A percentile compares a stretch with the other conserved stretches of the same genome.
Evolutionary conservation across 1,284 basidiomycete species (phyloP).

Genomic region (Pseudozyma tsukubaensis): DNA sequence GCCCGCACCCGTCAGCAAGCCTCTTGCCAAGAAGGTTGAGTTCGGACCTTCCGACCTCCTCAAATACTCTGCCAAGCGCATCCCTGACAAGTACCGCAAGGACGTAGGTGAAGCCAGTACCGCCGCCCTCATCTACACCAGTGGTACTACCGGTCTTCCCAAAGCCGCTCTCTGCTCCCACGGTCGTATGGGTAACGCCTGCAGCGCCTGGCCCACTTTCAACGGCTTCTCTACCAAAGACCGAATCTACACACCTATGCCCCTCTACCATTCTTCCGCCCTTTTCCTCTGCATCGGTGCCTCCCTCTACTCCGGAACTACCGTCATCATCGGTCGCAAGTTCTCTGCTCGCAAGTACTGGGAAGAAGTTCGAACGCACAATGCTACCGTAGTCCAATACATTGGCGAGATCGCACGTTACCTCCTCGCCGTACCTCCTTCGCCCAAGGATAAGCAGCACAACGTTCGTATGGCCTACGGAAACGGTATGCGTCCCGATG

Average conservation of each 20-base stretch:
- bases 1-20: conserved; percentile 22
- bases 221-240: conserved; percentile 55
- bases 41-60: conserved; percentile 52
- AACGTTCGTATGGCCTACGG: conserved; percentile 69
- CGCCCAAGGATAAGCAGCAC: conserved; percentile 66
- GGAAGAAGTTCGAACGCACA: conserved; percentile 64
- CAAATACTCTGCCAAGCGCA: conserved; percentile 45
- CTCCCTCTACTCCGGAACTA: conserved; percentile 55
- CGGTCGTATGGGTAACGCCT: conserved; percentile 62
- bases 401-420: conserved; percentile 69
- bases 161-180: conserved; percentile 68
- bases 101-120: conserved; percentile 45
- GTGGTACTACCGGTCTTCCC: conserved; percentile 65
- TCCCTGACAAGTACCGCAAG: conserved; percentile 47
- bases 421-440: conserved; percentile 66
- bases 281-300: conserved; percentile 66
- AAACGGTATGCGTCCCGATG: conserved; percentile 69
- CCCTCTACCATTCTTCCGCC: conserved; percentile 65
- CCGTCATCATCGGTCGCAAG: conserved; percentile 69
- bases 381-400: conserved; percentile 69
- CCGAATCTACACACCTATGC: conserved; percentile 69
- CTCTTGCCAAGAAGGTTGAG: conserved; percentile 34
- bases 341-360: conserved; percentile 68
- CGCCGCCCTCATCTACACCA: conserved; percentile 61
- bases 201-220: conserved; percentile 56